phyloP scores from a whole-genome alignment of 2,329 filamentous ascomycete species.

The Tolypocladium tropicale region DNA sequence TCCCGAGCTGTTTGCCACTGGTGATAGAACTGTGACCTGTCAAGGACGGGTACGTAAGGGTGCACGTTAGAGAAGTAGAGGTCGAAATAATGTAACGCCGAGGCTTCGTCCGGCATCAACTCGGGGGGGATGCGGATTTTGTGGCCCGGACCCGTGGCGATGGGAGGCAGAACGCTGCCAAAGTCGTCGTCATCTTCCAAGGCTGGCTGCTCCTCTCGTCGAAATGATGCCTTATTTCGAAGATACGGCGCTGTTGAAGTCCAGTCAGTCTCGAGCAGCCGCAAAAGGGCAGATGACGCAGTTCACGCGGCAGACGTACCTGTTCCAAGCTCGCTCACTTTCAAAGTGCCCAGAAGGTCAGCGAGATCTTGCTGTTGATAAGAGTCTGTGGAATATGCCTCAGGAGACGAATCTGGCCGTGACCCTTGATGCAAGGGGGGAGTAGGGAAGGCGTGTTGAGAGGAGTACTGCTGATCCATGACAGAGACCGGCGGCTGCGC shows the following conservation, averaged over 20 bases:
- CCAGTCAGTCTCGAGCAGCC: not conserved
- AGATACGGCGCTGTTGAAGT: conserved; percentile 67
- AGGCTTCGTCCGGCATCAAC: conserved; percentile 83
- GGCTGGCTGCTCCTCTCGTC: conserved; percentile 48
- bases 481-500: conserved; percentile 36
- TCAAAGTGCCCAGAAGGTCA: conserved; percentile 75
- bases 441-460: conserved; percentile 42
- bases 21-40: conserved; percentile 71
- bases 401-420: conserved; percentile 26
- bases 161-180: conserved; percentile 58
- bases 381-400: conserved; percentile 48
- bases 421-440: conserved; percentile 29
- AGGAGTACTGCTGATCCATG: conserved; percentile 40
- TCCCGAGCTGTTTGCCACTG: conserved; percentile 79
- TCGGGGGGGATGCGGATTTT: conserved; percentile 84
- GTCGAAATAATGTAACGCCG: conserved; percentile 74
- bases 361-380: conserved; percentile 64
- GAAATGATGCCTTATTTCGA: conserved; percentile 46
- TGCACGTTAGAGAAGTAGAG: conserved; percentile 88
- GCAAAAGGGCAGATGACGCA: not conserved
- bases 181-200: conserved; percentile 64
- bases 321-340: conserved; percentile 77
- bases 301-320: conserved; percentile 41
- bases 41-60: conserved; percentile 83
- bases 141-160: conserved; percentile 57